phyloP scores from a whole-genome alignment of 805 yeast genomes.

The Pichia membranifaciens region DNA sequence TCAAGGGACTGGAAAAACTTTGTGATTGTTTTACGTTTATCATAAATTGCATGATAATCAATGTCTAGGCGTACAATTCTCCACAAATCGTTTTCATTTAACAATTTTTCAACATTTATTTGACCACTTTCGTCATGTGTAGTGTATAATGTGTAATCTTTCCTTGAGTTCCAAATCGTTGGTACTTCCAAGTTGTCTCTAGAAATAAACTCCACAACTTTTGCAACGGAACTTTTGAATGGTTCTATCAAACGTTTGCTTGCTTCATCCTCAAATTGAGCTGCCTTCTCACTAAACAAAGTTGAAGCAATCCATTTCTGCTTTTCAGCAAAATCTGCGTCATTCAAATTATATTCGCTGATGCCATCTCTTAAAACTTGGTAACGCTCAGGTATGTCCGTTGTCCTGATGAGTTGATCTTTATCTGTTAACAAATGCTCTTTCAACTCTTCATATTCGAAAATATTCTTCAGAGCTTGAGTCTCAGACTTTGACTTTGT shows the following conservation, averaged over 20 bases:
- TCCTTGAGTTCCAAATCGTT: conserved; percentile 90
- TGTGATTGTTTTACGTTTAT: conserved; percentile 57
- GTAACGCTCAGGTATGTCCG: conserved; percentile 88
- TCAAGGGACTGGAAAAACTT: conserved; percentile 48
- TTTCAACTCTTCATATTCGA: conserved; percentile 89
- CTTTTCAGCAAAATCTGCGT: conserved; percentile 64
- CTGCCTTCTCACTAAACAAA: conserved; percentile 51
- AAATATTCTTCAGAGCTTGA: conserved; percentile 75
- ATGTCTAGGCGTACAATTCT: conserved; percentile 78
- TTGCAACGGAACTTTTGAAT: conserved; percentile 64
- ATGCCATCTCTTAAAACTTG: conserved; percentile 70
- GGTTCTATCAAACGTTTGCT: conserved; percentile 36
- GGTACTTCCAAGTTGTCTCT: conserved; percentile 87
- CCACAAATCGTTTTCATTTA: conserved; percentile 88
- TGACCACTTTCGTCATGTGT: conserved; percentile 34
- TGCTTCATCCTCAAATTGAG: conserved; percentile 35
- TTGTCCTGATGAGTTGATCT: conserved; percentile 80
- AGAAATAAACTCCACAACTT: conserved; percentile 64
- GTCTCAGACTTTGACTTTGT: conserved; percentile 33
- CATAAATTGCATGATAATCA: conserved; percentile 79
- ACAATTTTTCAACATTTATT: conserved; percentile 44
- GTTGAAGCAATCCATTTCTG: conserved; percentile 75
- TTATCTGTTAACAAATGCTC: conserved; percentile 87
- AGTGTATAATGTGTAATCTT: conserved; percentile 72
- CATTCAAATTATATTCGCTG: conserved; percentile 60